Percentiles rank a stretch among this genome's conserved stretches.
These are phyloP conservation scores for Myrica gale DNA, from an alignment of 306 rosid species.

Conservation along the genomic window DNA sequence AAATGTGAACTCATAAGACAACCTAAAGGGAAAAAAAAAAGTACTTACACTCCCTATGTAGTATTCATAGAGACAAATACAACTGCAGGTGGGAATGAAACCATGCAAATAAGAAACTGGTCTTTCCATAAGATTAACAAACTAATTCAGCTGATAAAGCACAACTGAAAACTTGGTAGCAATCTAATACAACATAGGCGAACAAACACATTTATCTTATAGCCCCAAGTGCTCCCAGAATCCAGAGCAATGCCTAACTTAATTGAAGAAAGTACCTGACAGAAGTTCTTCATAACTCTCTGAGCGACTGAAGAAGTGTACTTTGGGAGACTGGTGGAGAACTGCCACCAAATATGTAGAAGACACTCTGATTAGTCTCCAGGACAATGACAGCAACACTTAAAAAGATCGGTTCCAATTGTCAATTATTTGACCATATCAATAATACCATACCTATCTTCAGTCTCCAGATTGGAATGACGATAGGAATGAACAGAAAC, in stretches of 20 bases:
- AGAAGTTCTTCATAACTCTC: conserved; percentile 67
- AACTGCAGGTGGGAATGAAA: background rate
- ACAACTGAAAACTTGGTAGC: background rate
- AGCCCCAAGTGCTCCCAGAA: background rate
- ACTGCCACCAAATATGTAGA: conserved; percentile 47
- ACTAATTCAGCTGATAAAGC: background rate
- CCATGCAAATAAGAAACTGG: background rate
- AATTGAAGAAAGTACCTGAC: conserved; percentile 51
- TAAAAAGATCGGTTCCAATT: background rate
- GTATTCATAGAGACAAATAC: background rate
- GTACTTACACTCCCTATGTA: background rate
- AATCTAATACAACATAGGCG: background rate
- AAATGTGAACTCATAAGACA: background rate
- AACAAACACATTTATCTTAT: background rate
- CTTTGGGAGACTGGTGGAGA: conserved; percentile 71
- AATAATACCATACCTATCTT: background rate
- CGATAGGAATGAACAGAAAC: conserved; percentile 22
- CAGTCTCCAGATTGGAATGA: background rate
- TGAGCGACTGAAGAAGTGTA: conserved; percentile 76
- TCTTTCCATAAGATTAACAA: background rate
- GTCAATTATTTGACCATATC: background rate
- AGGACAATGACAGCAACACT: background rate
- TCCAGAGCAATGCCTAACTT: conserved; percentile 11
- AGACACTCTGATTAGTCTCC: conserved; percentile 25
- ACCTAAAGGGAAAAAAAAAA: background rate